These are phyloP conservation scores for Kazachstania viticola DNA, from an alignment of 805 yeast species.

Conservation along the genomic window DNA sequence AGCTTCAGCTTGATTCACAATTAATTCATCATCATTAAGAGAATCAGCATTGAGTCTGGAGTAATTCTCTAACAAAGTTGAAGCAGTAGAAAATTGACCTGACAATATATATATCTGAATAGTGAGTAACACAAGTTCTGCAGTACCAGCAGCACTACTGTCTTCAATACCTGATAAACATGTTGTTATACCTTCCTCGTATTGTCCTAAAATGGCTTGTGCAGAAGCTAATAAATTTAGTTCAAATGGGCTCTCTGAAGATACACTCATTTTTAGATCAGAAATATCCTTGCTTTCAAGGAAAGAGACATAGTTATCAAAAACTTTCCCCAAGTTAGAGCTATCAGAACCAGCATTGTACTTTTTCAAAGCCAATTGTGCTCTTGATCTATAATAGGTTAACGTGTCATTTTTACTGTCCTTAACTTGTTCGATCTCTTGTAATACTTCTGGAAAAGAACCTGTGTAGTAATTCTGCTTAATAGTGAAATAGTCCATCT, in stretches of 20 bases:
- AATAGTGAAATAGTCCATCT: conserved; percentile 38
- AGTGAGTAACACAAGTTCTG: conserved; percentile 32
- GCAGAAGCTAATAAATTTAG: conserved; percentile 20
- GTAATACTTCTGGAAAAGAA: conserved; percentile 36
- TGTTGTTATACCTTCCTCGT: conserved; percentile 28
- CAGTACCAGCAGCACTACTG: conserved; percentile 27
- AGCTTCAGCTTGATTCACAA: conserved; percentile 69
- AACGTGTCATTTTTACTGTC: conserved; percentile 22
- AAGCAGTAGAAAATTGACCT: conserved; percentile 31
- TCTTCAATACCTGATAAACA: conserved; percentile 34
- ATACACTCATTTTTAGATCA: conserved; percentile 7
- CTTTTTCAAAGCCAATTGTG: conserved; percentile 23
- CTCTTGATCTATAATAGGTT: conserved; percentile 26
- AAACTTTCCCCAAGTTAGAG: conserved; percentile 19
- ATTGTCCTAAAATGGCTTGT: conserved; percentile 17
- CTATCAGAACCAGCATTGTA: conserved; percentile 9
- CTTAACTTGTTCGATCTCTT: conserved; percentile 29
- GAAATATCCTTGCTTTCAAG: conserved; percentile 12
- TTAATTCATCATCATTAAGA: conserved; percentile 46
- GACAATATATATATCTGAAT: conserved; percentile 32
- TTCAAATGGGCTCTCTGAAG: conserved; percentile 11
- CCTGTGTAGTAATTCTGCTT: conserved; percentile 54
- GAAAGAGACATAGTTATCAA: conserved; percentile 19
- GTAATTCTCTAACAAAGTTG: conserved; percentile 36
- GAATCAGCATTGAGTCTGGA: conserved; percentile 35